Conservation (phyloP, 208 protist genomes). For the Wallacemonas rigidus region DNA sequence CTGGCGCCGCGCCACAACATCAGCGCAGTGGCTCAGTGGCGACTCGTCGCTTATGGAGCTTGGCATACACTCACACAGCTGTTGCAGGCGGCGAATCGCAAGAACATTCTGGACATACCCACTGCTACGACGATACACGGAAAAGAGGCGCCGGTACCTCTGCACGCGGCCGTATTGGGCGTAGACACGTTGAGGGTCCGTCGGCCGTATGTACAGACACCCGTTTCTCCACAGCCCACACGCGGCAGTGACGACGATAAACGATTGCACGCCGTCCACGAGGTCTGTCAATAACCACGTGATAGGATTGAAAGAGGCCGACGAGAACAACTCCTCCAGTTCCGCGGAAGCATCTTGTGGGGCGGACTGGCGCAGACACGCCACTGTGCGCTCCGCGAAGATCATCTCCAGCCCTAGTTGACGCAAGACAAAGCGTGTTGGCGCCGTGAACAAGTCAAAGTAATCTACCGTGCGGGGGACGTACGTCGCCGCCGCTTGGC, state of each 20-base stretch:
- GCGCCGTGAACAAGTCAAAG: slow-evolving; percentile 36
- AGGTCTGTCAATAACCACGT: slow-evolving; percentile 30
- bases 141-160: not conserved
- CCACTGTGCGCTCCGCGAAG: slow-evolving; percentile 53
- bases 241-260: slow-evolving; percentile 9
- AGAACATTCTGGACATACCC: slow-evolving; percentile 17
- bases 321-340: slow-evolving; percentile 35
- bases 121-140: not conserved
- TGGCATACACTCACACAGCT: slow-evolving; percentile 38
- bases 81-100: slow-evolving; percentile 24
- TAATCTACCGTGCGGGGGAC: slow-evolving; percentile 36
- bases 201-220: slow-evolving; percentile 4
- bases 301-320: slow-evolving; percentile 35
- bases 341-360: slow-evolving; percentile 24
- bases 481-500: slow-evolving; percentile 27
- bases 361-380: slow-evolving; percentile 33
- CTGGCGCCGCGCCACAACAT: slow-evolving; percentile 21
- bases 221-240: slow-evolving; percentile 8
- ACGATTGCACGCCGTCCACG: not conserved
- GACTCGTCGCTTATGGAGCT: slow-evolving; percentile 30
- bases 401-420: slow-evolving; percentile 72
- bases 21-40: slow-evolving; percentile 17
- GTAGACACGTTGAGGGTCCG: slow-evolving; percentile 8
- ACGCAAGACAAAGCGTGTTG: slow-evolving; percentile 57
- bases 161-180: not conserved